Evolutionary conservation across 2,329 filamentous ascomycete species (phyloP).

Genomic region (Leptodontidium sp.): DNA sequence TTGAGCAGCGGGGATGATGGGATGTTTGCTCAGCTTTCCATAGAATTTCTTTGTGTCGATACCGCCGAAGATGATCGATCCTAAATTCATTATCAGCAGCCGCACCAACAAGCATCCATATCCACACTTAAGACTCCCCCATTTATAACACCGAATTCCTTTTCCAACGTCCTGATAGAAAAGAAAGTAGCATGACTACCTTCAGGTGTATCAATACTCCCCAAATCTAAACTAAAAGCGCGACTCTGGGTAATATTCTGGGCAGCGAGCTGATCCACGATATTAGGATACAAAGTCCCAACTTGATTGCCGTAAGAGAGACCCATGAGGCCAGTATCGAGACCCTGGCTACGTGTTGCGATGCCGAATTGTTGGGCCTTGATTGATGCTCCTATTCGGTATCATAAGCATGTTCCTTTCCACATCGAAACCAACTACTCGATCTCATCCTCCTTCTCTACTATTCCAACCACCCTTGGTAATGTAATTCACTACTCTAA

Average conservation of each 20-base stretch:
- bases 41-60: constrained; percentile 37
- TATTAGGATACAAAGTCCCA: constrained; percentile 31
- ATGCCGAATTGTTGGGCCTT: constrained; percentile 25
- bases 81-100: constrained; percentile 11
- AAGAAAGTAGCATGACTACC: constrained; percentile 15
- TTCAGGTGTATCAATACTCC: constrained; percentile 29
- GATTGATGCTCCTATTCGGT: constrained; percentile 13
- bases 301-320: constrained; percentile 23
- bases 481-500: not conserved
- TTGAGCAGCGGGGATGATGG: constrained; percentile 30
- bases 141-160: not conserved
- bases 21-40: constrained; percentile 29
- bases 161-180: too few relatives aligned
- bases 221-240: constrained; percentile 34
- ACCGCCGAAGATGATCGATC: constrained; percentile 38
- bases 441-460: not conserved
- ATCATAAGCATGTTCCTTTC: not conserved
- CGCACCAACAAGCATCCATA: not conserved
- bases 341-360: constrained; percentile 7
- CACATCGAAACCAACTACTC: too few relatives aligned
- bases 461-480: not conserved
- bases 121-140: not conserved
- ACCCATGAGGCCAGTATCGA: constrained; percentile 33
- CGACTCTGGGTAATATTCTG: constrained; percentile 33
- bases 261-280: constrained; percentile 31